Evolutionary conservation across 495 filamentous ascomycete species (phyloP), one percentile per base, ranked within the genome.

Genomic region (Pyrenula massariospora): DNA sequence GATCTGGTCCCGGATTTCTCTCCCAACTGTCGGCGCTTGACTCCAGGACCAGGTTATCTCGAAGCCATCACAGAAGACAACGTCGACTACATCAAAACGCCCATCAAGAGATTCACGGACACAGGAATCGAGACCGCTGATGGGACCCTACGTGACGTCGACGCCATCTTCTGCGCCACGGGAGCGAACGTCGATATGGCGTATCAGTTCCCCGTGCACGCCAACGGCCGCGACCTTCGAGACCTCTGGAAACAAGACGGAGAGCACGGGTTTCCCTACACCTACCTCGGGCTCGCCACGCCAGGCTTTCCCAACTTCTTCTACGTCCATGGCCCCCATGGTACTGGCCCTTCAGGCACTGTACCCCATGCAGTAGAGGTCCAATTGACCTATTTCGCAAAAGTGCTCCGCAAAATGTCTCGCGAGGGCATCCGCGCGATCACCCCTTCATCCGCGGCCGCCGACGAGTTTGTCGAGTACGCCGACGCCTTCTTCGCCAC

Each of bases 41-140:
- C 86, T 0, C 85, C 85, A 0, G 86, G 85, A 0, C 82, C 82
- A 5, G 84, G 83, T 0, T 90, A 89, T 63, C 77, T 90, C 19
- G 85, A 89, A 59, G 79, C 85, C 12, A 66, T 90, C 50, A 68
- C 75, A 1, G 73, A 84, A 63, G 72, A 77, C 20, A 87, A 89
- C 57, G 82, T 84, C 24, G 68, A 72, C 54, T 82, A 82, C 58
- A 79, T 86, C 62, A 70, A 70, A 50, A 74, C 72, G 0, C 71
- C 65, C 21, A 88, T 88, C 64, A 60, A 73, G 50, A 66, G 68
- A 8, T 79, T 87, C 61, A 84, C 79, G 0, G 69, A 70, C 24
- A 80, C 68, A 1, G 81, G 80, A 3, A 78, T 85, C 57, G 65
- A 77, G 25, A 80, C 81, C 0, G 65, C 64, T 15, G 79, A 81